phyloP scores from a whole-genome alignment of 257 asterid species.

The Solanum chmielewskii region DNA sequence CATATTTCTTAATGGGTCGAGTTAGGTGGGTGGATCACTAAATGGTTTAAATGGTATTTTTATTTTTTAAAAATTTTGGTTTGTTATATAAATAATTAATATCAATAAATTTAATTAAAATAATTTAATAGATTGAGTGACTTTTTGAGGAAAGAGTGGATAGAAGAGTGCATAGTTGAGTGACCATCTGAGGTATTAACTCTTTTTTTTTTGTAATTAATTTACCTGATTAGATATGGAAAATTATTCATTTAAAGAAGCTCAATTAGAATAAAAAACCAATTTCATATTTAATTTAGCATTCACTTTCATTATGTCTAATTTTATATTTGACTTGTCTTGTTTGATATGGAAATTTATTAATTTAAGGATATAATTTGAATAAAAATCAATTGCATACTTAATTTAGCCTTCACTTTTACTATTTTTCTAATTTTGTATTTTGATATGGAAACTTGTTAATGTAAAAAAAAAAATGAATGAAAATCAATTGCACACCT shows the following conservation, averaged over 20 bases:
- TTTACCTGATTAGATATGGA: not conserved
- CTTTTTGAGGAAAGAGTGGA: no score
- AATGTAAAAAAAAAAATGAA: not conserved
- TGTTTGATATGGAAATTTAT: not conserved
- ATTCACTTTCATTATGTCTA: not conserved
- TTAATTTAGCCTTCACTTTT: not conserved
- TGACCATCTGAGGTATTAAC: no score
- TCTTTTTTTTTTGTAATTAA: not conserved
- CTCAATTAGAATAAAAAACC: not conserved
- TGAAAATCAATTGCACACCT: not conserved
- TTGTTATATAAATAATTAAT: no score
- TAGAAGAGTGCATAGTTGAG: no score
- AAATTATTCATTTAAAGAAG: not conserved
- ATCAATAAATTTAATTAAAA: no score
- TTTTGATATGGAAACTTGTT: not conserved
- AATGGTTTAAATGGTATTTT: no score
- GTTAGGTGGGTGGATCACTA: no score
- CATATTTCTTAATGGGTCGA: no score
- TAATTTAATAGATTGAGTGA: no score
- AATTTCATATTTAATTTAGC: not conserved
- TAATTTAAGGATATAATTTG: not conserved
- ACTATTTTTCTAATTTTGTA: not conserved
- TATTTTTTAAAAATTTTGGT: no score
- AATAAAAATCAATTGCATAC: not conserved
- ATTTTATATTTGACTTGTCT: not conserved